Evolutionary conservation across 768 basidiomycete genomes (phyloP), one percentile per base, ranked within the genome.

Genomic region (Hygrocybe coccinea): DNA sequence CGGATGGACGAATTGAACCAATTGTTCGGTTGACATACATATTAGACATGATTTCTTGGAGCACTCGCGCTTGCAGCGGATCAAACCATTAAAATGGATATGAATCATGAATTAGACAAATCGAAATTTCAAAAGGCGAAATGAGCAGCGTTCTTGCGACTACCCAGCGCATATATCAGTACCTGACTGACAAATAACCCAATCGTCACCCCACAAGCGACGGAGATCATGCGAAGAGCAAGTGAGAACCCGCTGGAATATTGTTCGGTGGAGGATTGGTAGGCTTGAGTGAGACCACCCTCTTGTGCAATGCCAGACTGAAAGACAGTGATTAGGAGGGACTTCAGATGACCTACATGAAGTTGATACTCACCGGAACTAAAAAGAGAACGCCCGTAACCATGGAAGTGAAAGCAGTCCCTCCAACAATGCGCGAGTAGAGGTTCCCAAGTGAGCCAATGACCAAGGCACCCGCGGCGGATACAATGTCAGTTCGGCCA

Each of bases 351-450:
- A 17, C 24, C 19, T 10, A 34, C 10, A n/a, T 24, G 36, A 49
- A 39, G 73, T 88, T 67, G 67, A 29, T 29, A 29, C 29, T 29
- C 8, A 92, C 91, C 46, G 91, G 91, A 10, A 94, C 91, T 19
- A 93, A 75, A 69, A 93, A 92, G 47, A 92, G 70, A n/a, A 95
- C 86, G n/a, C 89, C 88, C 2, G 91, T 88, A n/a, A 92, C 87
- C 88, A 92, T 94, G 10, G 86, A 83, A 0, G 89, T 91, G 67
- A 93, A 94, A 2, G 91, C 89, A 2, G 89, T 91, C 51, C 89
- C 90, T 25, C 84, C 77, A 56, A 85, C 75, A 15, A 86, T 69
- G 15, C 89, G 80, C 35, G 89, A 89, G 65, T 91, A 91, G n/a
- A 84, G 64, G 64, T 91, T 91, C 46, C 89, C 90, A 35, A 90